These are phyloP conservation scores for Zasmidium citrigriseum DNA, from an alignment of 2,329 filamentous ascomycete genomes.

Conservation along the genomic window DNA sequence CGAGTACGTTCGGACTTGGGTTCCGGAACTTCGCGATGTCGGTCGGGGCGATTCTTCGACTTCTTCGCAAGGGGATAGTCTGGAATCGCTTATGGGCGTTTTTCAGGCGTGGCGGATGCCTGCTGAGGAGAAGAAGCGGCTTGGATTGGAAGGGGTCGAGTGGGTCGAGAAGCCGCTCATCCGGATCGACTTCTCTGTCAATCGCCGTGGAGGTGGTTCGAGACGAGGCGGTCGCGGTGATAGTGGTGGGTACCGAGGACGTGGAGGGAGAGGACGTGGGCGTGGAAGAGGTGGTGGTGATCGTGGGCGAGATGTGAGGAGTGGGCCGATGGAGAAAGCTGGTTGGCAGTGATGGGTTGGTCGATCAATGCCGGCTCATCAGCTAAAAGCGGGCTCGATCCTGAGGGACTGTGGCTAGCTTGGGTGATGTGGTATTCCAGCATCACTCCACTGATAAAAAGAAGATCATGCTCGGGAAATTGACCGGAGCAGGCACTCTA, in stretches of 20 bases:
- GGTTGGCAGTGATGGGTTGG: slow-evolving; percentile 10
- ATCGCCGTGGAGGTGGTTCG: slow-evolving; percentile 40
- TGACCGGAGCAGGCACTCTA: too few species aligned
- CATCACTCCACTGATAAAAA: too few species aligned
- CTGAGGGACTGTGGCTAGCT: too few species aligned
- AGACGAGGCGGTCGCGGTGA: slow-evolving; percentile 30
- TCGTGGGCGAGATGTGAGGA: slow-evolving; percentile 9
- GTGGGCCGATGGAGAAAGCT: slow-evolving; percentile 20
- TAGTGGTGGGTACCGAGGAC: slow-evolving; percentile 5
- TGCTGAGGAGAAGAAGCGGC: slow-evolving; percentile 56
- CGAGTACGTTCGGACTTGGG: slow-evolving; percentile 71
- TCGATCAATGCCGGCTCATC: too few species aligned
- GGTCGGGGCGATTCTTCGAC: slow-evolving; percentile 16
- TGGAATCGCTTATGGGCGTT: slow-evolving; percentile 54
- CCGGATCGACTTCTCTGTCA: slow-evolving; percentile 64
- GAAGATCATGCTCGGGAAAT: too few species aligned
- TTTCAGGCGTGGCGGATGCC: slow-evolving; percentile 72
- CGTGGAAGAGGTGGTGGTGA: slow-evolving; percentile 7
- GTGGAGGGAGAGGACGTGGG: slow-evolving; percentile 8
- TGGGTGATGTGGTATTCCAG: too few species aligned
- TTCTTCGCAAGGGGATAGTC: slow-evolving; percentile 6
- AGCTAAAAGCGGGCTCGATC: too few species aligned
- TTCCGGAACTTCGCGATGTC: slow-evolving; percentile 64
- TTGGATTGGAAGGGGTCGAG: slow-evolving; percentile 59
- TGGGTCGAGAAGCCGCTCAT: slow-evolving; percentile 70